phyloP scores from a whole-genome alignment of 1,284 basidiomycete species.

The Malassezia vespertilionis region DNA sequence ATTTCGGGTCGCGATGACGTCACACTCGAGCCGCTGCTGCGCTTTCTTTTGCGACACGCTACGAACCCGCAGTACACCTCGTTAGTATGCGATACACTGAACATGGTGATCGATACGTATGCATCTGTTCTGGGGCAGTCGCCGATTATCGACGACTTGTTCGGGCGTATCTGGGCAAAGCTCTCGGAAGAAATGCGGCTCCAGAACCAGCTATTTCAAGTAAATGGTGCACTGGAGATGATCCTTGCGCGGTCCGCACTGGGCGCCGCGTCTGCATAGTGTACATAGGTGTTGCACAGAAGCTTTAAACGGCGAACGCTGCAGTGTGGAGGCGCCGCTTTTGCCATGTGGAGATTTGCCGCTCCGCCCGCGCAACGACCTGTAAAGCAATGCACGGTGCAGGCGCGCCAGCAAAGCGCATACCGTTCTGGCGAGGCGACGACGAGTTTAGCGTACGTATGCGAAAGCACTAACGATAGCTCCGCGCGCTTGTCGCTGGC shows the following conservation, averaged over 20 bases:
- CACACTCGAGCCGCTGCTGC: conserved; percentile 77
- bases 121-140: conserved; percentile 80
- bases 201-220: conserved; percentile 72
- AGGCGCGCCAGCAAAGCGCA: background rate
- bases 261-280: conserved; percentile 18
- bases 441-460: conserved; percentile 5
- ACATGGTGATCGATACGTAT: conserved; percentile 75
- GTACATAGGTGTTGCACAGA: background rate
- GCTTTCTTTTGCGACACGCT: conserved; percentile 72
- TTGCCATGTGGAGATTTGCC: background rate
- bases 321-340: too few species aligned
- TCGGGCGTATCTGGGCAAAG: conserved; percentile 71
- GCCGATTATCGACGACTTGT: conserved; percentile 72
- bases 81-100: conserved; percentile 70
- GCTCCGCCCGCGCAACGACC: background rate
- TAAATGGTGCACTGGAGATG: conserved; percentile 86
- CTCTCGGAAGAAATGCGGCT: conserved; percentile 76
- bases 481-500: conserved; percentile 54
- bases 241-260: conserved; percentile 52
- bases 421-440: background rate
- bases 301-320: background rate
- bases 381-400: background rate
- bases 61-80: conserved; percentile 82
- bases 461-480: background rate
- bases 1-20: conserved; percentile 86